These are phyloP conservation scores for Hymenotorrendiella dingleyae DNA, from an alignment of 2,329 filamentous ascomycete species.

Conservation along the genomic window DNA sequence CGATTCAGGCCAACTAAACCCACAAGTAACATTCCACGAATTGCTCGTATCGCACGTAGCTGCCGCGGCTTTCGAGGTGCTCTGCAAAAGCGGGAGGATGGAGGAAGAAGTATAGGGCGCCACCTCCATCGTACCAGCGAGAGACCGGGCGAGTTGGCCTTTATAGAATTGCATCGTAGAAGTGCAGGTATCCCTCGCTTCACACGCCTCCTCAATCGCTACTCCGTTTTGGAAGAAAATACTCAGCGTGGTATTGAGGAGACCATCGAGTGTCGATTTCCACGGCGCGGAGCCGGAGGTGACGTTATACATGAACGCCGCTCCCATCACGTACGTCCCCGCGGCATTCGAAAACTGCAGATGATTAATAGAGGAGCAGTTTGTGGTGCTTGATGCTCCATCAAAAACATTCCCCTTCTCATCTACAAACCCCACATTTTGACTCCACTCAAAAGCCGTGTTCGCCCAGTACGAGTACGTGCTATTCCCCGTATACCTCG, in stretches of 20 bases:
- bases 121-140: slow-evolving; percentile 54
- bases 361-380: slow-evolving; percentile 56
- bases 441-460: slow-evolving; percentile 58
- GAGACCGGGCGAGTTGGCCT: slow-evolving; percentile 61
- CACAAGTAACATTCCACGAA: slow-evolving; percentile 65
- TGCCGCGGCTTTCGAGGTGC: slow-evolving; percentile 53
- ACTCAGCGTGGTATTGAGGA: slow-evolving; percentile 44
- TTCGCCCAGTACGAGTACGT: slow-evolving; percentile 60
- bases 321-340: slow-evolving; percentile 55
- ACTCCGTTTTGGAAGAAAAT: slow-evolving; percentile 52
- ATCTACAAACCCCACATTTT: slow-evolving; percentile 51
- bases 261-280: slow-evolving; percentile 48
- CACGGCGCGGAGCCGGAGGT: slow-evolving; percentile 35
- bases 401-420: slow-evolving; percentile 57
- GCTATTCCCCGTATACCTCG: slow-evolving; percentile 60
- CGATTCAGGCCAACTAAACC: slow-evolving; percentile 51
- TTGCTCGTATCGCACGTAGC: slow-evolving; percentile 55
- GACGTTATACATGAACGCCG: slow-evolving; percentile 62
- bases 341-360: slow-evolving; percentile 64
- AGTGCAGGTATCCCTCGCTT: slow-evolving; percentile 54
- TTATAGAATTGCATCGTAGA: slow-evolving; percentile 70
- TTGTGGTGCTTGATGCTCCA: slow-evolving; percentile 49
- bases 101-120: slow-evolving; percentile 50
- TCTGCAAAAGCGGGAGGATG: slow-evolving; percentile 53
- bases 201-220: slow-evolving; percentile 63